These are phyloP conservation scores for Ceratocystis variospora DNA, from an alignment of 2,329 filamentous ascomycete species.

Conservation along the genomic window DNA sequence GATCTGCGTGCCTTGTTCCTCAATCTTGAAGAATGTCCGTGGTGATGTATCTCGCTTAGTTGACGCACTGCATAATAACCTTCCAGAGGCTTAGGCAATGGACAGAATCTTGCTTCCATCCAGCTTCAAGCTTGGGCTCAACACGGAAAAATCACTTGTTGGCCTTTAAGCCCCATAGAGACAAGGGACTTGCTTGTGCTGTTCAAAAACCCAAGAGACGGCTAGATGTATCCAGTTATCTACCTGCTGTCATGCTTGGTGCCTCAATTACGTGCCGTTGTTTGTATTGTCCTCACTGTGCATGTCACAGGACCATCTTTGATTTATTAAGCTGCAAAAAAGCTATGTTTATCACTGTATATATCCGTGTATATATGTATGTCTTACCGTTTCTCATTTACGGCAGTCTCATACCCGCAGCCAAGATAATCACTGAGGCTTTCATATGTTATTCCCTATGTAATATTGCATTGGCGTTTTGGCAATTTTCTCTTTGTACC, in stretches of 20 bases:
- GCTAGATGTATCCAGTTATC: too few species aligned
- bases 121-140: background rate
- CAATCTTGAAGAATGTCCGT: conserved; percentile 29
- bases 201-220: background rate
- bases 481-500: too few species aligned
- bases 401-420: too few species aligned
- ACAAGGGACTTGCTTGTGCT: background rate
- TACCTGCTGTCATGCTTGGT: too few species aligned
- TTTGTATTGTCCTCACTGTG: too few species aligned
- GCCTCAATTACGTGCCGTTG: too few species aligned
- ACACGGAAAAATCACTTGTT: background rate
- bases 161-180: background rate
- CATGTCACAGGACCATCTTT: too few species aligned
- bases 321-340: background rate
- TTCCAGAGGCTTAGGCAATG: background rate
- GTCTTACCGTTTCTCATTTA: too few species aligned
- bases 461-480: too few species aligned
- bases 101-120: background rate
- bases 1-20: conserved; percentile 37
- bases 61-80: conserved; percentile 1
- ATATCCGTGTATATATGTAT: background rate
- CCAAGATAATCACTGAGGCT: too few species aligned
- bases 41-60: conserved; percentile 29
- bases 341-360: background rate
- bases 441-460: too few species aligned